A percentile compares a stretch with the other conserved stretches of the same genome.
Evolutionary conservation across 768 basidiomycete genomes (phyloP).

Genomic region (Lepiota brunneoincarnata): DNA sequence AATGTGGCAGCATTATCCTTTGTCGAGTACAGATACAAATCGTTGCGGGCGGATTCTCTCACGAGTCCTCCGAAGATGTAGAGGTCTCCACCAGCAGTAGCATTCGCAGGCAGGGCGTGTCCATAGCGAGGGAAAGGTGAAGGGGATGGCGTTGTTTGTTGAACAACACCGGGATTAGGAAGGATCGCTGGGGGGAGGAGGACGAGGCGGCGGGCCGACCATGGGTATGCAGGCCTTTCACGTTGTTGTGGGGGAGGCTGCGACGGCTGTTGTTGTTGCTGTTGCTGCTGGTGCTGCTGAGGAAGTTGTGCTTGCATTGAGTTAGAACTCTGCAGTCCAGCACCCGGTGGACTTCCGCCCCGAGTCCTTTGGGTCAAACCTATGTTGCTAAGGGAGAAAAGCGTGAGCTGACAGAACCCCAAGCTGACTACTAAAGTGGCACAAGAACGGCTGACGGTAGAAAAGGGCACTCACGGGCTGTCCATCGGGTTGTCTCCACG

Average conservation of each 20-base stretch:
- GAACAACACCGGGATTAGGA: slow-evolving; percentile 47
- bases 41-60: slow-evolving; percentile 84
- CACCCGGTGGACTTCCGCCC: slow-evolving; percentile 20
- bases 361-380: slow-evolving; percentile 9
- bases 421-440: not conserved
- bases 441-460: not conserved
- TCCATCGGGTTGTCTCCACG: slow-evolving; percentile 23
- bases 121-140: slow-evolving; percentile 97
- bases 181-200: slow-evolving; percentile 67
- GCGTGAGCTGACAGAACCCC: slow-evolving; percentile 10
- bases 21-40: slow-evolving; percentile 88
- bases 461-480: slow-evolving; percentile 20
- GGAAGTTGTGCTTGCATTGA: slow-evolving; percentile 14
- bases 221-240: slow-evolving; percentile 70
- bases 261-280: slow-evolving; percentile 15
- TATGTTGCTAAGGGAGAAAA: slow-evolving; percentile 7
- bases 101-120: slow-evolving; percentile 80
- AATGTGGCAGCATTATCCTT: slow-evolving; percentile 77
- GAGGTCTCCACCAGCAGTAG: slow-evolving; percentile 82
- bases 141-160: slow-evolving; percentile 70
- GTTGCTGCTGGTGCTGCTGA: slow-evolving; percentile 13
- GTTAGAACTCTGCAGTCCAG: slow-evolving; percentile 6
- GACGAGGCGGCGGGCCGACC: slow-evolving; percentile 73
- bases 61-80: slow-evolving; percentile 98
- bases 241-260: slow-evolving; percentile 21